Evolutionary conservation across 2,329 filamentous ascomycete species (phyloP).

Genomic region (Simplicillium sp.): DNA sequence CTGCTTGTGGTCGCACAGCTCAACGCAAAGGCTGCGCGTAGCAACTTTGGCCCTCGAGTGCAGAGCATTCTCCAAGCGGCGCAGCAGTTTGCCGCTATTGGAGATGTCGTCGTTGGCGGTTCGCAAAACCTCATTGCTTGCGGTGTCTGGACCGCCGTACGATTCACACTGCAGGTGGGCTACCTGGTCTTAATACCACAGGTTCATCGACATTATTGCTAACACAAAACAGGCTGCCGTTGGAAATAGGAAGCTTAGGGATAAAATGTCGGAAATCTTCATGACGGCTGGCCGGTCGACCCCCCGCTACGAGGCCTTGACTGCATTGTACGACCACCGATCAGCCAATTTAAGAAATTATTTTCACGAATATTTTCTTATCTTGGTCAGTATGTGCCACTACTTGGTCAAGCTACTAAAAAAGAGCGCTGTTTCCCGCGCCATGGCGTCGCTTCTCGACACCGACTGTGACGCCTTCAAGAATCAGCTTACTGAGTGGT

Average conservation of each 20-base stretch:
- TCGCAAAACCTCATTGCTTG: slow-evolving; percentile 34
- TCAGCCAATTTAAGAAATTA: slow-evolving; percentile 24
- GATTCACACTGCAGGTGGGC: slow-evolving; percentile 28
- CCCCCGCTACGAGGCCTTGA: slow-evolving; percentile 27
- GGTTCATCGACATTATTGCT: too few species aligned
- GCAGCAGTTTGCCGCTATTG: slow-evolving; percentile 32
- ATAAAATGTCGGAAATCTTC: slow-evolving; percentile 27
- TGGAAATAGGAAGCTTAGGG: slow-evolving; percentile 10
- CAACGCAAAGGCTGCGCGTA: too few species aligned
- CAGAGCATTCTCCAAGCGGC: slow-evolving; percentile 27
- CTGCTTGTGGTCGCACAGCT: too few species aligned
- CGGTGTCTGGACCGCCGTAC: slow-evolving; percentile 33
- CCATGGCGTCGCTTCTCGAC: slow-evolving; percentile 8
- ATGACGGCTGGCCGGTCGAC: slow-evolving; percentile 29
- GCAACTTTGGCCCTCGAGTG: slow-evolving; percentile 25
- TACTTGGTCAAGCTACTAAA: slow-evolving; percentile 19
- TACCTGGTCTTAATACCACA: too few species aligned
- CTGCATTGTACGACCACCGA: slow-evolving; percentile 23
- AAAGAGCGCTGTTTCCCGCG: slow-evolving; percentile 18
- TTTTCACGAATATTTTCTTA: slow-evolving; percentile 29
- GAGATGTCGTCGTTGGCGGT: slow-evolving; percentile 24
- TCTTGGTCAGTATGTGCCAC: slow-evolving; percentile 28
- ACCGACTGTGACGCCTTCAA: slow-evolving; percentile 20
- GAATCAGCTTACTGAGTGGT: slow-evolving; percentile 22
- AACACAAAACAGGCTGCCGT: too few species aligned